phyloP scores from a whole-genome alignment of 192 early-diverging fungal species.

The Linnemannia hyalina region DNA sequence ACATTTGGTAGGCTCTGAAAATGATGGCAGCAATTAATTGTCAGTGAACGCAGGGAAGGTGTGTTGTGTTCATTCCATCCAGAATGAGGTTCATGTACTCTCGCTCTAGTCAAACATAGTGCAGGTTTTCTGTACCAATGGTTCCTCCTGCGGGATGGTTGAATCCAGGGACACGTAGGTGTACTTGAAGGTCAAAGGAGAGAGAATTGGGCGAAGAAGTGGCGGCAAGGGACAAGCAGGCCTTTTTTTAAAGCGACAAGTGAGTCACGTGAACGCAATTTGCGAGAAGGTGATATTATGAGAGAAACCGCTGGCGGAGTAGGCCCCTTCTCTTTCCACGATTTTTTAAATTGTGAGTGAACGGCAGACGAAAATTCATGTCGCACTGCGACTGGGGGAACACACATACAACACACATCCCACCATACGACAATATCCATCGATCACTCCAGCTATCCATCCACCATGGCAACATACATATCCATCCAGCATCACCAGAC shows the following conservation, averaged over 20 bases:
- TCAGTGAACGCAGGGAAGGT: neutral
- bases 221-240: neutral
- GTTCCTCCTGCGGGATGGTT: neutral
- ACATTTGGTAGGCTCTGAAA: neutral
- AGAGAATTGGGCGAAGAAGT: neutral
- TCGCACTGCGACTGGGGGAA: neutral
- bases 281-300: neutral
- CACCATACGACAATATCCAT: neutral
- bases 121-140: neutral
- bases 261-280: neutral
- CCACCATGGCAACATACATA: neutral
- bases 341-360: constrained; percentile 13
- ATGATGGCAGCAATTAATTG: neutral
- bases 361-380: constrained; percentile 2
- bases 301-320: neutral
- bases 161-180: neutral
- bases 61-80: neutral
- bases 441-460: constrained; percentile 3
- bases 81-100: neutral
- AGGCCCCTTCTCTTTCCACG: constrained; percentile 10
- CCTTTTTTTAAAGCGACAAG: neutral
- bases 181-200: neutral
- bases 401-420: neutral
- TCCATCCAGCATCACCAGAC: neutral
- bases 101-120: neutral